These are phyloP conservation scores for Ochromonas danica DNA, from an alignment of 108 stramenopile genomes.

Conservation along the genomic window DNA sequence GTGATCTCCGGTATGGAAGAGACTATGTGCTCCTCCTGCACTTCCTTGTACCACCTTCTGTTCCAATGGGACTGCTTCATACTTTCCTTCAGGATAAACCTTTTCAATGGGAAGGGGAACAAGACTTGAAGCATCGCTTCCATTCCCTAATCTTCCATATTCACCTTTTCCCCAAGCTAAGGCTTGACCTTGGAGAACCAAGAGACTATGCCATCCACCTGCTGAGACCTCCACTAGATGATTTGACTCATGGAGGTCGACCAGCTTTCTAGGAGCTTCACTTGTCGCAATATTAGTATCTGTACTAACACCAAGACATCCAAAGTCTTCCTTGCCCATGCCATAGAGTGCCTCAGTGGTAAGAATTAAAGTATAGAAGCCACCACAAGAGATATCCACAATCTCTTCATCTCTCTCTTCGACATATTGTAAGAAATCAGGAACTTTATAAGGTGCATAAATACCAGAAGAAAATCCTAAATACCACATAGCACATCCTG, in stretches of 20 bases:
- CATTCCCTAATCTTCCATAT: slow-evolving; percentile 24
- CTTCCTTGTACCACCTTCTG: background rate
- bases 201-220: slow-evolving; percentile 25
- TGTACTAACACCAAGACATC: background rate
- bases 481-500: slow-evolving; percentile 8
- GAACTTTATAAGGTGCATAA: background rate
- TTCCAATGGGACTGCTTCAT: too few relatives aligned
- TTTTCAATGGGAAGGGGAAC: background rate
- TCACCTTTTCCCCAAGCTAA: slow-evolving; percentile 34
- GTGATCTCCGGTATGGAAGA: background rate
- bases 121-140: background rate
- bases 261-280: background rate
- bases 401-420: background rate
- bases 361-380: slow-evolving; percentile 23
- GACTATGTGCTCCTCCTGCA: slow-evolving; percentile 20
- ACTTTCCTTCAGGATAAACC: too few relatives aligned
- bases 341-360: background rate
- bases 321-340: slow-evolving; percentile 35
- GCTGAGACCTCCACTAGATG: background rate
- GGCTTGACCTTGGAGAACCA: background rate
- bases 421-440: background rate
- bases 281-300: background rate
- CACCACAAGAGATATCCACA: slow-evolving; percentile 21
- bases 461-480: slow-evolving; percentile 3
- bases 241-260: background rate